phyloP scores from a whole-genome alignment of 1,284 basidiomycete species.

The Hymenochaete sp. region DNA sequence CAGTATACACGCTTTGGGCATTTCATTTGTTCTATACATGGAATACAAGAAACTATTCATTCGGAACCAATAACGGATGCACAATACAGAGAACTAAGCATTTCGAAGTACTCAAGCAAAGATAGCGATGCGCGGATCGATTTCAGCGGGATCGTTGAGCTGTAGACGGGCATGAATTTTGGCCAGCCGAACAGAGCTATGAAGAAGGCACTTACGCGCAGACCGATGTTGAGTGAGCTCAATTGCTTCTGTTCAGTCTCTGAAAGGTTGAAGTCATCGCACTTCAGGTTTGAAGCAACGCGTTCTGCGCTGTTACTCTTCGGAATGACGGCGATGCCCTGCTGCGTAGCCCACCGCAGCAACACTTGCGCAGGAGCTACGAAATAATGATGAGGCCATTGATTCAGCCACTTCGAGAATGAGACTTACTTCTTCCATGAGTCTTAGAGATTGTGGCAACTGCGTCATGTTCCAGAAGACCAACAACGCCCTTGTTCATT shows the following conservation, averaged over 20 bases:
- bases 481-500: slow-evolving; percentile 39
- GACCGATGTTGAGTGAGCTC: slow-evolving; percentile 51
- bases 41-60: too few species aligned
- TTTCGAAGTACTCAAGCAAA: slow-evolving; percentile 51
- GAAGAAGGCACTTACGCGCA: slow-evolving; percentile 38
- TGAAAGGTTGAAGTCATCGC: slow-evolving; percentile 49
- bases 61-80: too few species aligned
- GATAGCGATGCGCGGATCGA: slow-evolving; percentile 55
- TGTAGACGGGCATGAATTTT: slow-evolving; percentile 26
- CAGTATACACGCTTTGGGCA: too few species aligned
- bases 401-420: slow-evolving; percentile 20
- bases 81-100: too few species aligned
- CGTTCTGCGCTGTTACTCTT: slow-evolving; percentile 54
- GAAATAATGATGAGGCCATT: slow-evolving; percentile 23
- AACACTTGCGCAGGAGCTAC: slow-evolving; percentile 54
- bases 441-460: slow-evolving; percentile 41
- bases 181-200: not conserved
- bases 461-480: slow-evolving; percentile 45
- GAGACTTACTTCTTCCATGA: slow-evolving; percentile 46
- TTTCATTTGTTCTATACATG: too few species aligned
- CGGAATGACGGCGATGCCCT: slow-evolving; percentile 70
- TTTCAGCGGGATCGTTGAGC: slow-evolving; percentile 64
- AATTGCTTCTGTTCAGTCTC: slow-evolving; percentile 53
- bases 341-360: slow-evolving; percentile 73
- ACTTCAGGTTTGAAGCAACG: slow-evolving; percentile 52